phyloP scores from a whole-genome alignment of 176 grass and related monocot genomes.

The Cymbopogon citratus region DNA sequence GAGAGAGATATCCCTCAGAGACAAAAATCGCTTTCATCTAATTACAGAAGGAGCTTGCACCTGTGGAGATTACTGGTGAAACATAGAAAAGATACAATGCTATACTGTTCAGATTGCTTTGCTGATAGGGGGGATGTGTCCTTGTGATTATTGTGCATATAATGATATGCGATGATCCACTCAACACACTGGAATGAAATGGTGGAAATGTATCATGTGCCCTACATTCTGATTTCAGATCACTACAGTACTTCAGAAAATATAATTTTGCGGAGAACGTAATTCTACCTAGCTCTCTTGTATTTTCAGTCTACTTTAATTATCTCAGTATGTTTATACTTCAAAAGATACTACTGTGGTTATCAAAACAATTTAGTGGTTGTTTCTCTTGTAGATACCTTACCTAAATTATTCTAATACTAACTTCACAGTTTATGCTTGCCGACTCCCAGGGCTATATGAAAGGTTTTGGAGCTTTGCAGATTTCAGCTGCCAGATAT shows the following conservation, averaged over 20 bases:
- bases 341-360: neutral
- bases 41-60: conserved; percentile 46
- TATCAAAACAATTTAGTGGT: neutral
- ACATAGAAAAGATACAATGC: neutral
- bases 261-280: neutral
- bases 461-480: neutral
- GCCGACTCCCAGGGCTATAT: neutral
- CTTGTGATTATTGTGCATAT: neutral
- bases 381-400: conserved; percentile 2
- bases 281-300: neutral
- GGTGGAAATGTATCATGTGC: neutral
- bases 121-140: neutral
- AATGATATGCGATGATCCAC: neutral
- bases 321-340: neutral
- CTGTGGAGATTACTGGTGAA: conserved; percentile 77
- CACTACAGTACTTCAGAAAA: neutral
- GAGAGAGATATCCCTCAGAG: conserved; percentile 60
- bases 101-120: neutral
- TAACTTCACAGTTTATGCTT: conserved; percentile 16
- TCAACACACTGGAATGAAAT: neutral
- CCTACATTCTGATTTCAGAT: conserved; percentile 19
- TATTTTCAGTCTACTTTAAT: neutral
- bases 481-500: conserved; percentile 3
- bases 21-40: conserved; percentile 71
- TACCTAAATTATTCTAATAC: conserved; percentile 3